Evolutionary conservation across 495 filamentous ascomycete species (phyloP).

Genomic region (Xylaria palmicola): DNA sequence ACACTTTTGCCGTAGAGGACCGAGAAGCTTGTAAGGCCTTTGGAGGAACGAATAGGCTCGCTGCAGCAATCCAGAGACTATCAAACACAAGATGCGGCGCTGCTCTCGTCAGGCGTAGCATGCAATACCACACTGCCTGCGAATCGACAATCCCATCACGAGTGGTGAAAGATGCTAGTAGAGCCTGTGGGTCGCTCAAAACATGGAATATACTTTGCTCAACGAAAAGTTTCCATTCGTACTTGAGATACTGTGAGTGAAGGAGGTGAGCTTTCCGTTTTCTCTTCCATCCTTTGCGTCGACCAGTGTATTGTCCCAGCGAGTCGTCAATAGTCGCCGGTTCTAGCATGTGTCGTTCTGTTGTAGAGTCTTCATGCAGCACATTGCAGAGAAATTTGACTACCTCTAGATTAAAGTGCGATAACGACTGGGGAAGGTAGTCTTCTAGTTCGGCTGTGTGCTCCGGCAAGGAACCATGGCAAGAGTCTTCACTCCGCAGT

Average conservation of each 20-base stretch:
- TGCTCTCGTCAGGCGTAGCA: conserved; percentile 50
- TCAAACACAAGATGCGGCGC: conserved; percentile 62
- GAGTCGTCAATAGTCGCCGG: conserved; percentile 32
- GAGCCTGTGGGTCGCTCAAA: conserved; percentile 62
- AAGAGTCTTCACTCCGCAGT: conserved; percentile 18
- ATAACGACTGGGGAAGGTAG: conserved; percentile 44
- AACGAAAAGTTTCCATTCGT: conserved; percentile 58
- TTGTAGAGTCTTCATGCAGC: conserved; percentile 49
- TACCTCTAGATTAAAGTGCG: conserved; percentile 42
- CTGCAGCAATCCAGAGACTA: conserved; percentile 74
- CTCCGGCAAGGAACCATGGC: conserved; percentile 12
- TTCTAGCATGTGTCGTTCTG: conserved; percentile 47
- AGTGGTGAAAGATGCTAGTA: conserved; percentile 64
- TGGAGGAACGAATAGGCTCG: conserved; percentile 65
- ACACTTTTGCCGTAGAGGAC: conserved; percentile 41
- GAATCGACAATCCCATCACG: conserved; percentile 48
- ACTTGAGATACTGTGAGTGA: conserved; percentile 30
- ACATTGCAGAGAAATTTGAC: conserved; percentile 55
- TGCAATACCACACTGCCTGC: conserved; percentile 51
- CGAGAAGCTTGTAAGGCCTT: conserved; percentile 49
- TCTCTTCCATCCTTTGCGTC: conserved; percentile 38
- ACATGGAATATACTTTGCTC: conserved; percentile 75
- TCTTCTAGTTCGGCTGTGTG: conserved; percentile 37
- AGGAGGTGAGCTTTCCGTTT: conserved; percentile 35
- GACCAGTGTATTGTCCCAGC: conserved; percentile 20